Evolutionary conservation across 2,329 filamentous ascomycete species (phyloP).

Genomic region (Pseudocercospora crystallina): DNA sequence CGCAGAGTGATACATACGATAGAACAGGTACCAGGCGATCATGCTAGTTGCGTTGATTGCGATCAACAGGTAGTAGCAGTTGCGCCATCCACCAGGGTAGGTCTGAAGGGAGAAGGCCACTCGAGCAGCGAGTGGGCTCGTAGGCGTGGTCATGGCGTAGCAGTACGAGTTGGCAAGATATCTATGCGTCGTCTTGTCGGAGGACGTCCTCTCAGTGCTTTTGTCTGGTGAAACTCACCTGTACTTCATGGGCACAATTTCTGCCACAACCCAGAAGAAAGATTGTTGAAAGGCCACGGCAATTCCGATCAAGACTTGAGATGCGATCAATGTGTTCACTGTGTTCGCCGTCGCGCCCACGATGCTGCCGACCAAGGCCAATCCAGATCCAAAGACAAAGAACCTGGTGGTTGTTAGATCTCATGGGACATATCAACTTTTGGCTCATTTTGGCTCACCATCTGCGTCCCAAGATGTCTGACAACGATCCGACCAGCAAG

Average conservation of each 20-base stretch:
- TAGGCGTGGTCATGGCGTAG: slow-evolving; percentile 26
- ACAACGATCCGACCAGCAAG: slow-evolving; percentile 37
- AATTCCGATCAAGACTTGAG: slow-evolving; percentile 37
- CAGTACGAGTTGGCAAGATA: slow-evolving; percentile 27
- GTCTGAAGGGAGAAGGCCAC: slow-evolving; percentile 22
- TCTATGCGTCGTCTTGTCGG: neutral
- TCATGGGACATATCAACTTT: neutral
- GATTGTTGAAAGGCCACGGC: slow-evolving; percentile 40
- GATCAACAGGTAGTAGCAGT: slow-evolving; percentile 27
- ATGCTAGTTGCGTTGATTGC: slow-evolving; percentile 34
- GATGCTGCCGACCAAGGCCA: slow-evolving; percentile 37
- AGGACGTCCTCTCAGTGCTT: neutral
- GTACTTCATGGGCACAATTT: slow-evolving; percentile 37
- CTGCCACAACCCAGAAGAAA: slow-evolving; percentile 39
- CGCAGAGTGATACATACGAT: slow-evolving; percentile 14
- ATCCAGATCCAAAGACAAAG: slow-evolving; percentile 35
- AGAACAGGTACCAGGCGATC: slow-evolving; percentile 35
- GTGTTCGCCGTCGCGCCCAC: slow-evolving; percentile 32
- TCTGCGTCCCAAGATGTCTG: slow-evolving; percentile 40
- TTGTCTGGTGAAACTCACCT: neutral
- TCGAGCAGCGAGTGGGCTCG: slow-evolving; percentile 22
- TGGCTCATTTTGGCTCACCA: neutral
- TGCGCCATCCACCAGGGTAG: slow-evolving; percentile 23
- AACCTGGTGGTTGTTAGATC: slow-evolving; percentile 17
- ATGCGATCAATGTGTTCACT: slow-evolving; percentile 27